Evolutionary conservation across 352 stramenopile species (phyloP), one percentile per base, ranked within the genome.

Genomic region (Globisporangium carolinianum): DNA sequence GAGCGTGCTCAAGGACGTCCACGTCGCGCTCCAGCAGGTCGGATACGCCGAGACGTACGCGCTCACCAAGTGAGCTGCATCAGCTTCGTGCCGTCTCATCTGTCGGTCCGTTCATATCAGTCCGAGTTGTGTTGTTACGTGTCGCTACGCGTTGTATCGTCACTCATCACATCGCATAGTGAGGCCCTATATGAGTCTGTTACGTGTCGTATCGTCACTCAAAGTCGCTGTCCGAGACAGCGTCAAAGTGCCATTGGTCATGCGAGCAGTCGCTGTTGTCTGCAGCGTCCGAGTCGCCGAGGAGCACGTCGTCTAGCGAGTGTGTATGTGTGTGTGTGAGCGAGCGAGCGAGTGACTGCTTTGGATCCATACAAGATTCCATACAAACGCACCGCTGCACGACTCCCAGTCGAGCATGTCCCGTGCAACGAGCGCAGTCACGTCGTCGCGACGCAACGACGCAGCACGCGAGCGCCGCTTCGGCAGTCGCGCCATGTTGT

Each of bases 191-290:
- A 32, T 32, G 24, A 50, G 17, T 35, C 43, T 55, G 32, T 43
- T 24, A 17, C 11, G 50, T 36, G 50, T 24, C 49, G 35, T 32
- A 32, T 32, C 10, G 36, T 65, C 42, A 73, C 37, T 83, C 73
- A 51, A 89, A 91, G 53, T 87, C 78, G 53, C 71, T 87, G 45
- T 91, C 81, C 0, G 73, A 79, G 17, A 91, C 72, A 48, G 87
- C 76, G 11, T 84, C 69, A 47, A 80, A 86, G 36, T 63, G 46
- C 81, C 81, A 91, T 9, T 61, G 51, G 24, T 65, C 65, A 5
- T 32, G 35, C 41, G 71, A 59, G 8, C 58, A 37, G 1, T 61
- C 61, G 38, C n/a, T 49, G 2, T 45, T 38, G 17, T 3, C 14
- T n/a, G 73, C 35, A 14, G 6, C 12, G 9, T 71, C 62, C 6